These are phyloP conservation scores for Magnolia changhungtana DNA, from an alignment of 164 flowering plant species.

Conservation along the genomic window DNA sequence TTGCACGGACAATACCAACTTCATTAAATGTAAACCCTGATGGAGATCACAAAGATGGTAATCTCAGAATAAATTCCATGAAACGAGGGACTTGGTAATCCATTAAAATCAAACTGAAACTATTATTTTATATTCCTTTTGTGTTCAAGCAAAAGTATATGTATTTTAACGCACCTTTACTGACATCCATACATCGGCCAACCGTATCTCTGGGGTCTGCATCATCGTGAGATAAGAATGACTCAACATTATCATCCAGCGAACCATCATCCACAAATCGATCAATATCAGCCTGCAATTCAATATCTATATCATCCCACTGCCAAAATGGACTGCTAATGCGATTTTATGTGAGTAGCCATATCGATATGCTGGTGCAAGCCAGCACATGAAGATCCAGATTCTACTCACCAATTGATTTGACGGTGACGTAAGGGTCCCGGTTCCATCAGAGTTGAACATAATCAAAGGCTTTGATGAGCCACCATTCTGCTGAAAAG, in stretches of 20 bases:
- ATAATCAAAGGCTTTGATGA: conserved; percentile 79
- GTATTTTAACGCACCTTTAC: conserved; percentile 50
- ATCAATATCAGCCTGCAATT: conserved; percentile 85
- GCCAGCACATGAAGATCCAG: neutral
- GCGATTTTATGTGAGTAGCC: conserved; percentile 20
- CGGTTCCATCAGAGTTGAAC: conserved; percentile 79
- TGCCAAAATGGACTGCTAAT: conserved; percentile 50
- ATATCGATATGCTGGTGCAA: neutral
- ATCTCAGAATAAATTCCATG: conserved; percentile 14
- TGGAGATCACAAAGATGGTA: neutral
- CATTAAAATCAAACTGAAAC: neutral
- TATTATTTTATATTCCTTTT: neutral
- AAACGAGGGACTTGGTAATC: neutral
- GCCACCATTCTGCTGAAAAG: conserved; percentile 65
- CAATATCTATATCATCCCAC: conserved; percentile 86
- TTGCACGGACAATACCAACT: conserved; percentile 60
- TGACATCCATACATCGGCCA: conserved; percentile 76
- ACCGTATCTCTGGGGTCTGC: conserved; percentile 73
- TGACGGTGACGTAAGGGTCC: conserved; percentile 83
- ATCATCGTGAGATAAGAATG: conserved; percentile 91
- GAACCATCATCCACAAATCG: conserved; percentile 91
- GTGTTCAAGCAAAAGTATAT: neutral
- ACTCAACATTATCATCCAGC: conserved; percentile 92
- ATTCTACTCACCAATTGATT: conserved; percentile 69
- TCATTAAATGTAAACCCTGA: conserved; percentile 79